Conservation (phyloP, 2,329 filamentous ascomycete genomes). For the Colletotrichum australisinense region DNA sequence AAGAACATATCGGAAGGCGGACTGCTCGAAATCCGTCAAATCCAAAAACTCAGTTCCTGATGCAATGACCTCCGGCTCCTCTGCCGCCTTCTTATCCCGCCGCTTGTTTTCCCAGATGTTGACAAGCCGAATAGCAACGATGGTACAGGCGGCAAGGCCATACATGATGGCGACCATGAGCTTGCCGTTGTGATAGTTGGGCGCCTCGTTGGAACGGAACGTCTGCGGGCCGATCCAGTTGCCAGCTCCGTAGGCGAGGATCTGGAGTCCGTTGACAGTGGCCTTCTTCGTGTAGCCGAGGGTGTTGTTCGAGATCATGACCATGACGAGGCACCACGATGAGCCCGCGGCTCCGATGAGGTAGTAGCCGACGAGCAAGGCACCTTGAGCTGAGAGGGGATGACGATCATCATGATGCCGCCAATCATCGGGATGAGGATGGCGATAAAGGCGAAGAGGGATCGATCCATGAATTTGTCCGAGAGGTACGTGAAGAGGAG, state of each 20-base stretch:
- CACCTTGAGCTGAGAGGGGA: constrained; percentile 39
- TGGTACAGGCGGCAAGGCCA: constrained; percentile 32
- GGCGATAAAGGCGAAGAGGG: constrained; percentile 40
- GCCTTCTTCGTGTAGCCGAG: constrained; percentile 45
- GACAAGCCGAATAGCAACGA: constrained; percentile 36
- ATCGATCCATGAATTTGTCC: constrained; percentile 40
- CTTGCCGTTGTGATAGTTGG: constrained; percentile 41
- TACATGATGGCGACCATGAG: constrained; percentile 41
- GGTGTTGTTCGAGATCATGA: constrained; percentile 43
- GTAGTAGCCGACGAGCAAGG: constrained; percentile 39
- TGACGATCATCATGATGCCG: constrained; percentile 42
- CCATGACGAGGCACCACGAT: constrained; percentile 42
- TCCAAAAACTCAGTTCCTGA: constrained; percentile 40
- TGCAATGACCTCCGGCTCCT: constrained; percentile 21
- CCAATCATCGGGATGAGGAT: constrained; percentile 42
- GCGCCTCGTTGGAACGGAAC: constrained; percentile 39
- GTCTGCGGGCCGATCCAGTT: constrained; percentile 42
- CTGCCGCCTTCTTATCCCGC: constrained; percentile 40
- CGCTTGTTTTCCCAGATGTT: constrained; percentile 41
- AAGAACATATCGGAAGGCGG: constrained; percentile 39
- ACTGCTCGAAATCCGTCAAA: constrained; percentile 41
- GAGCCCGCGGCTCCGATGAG: constrained; percentile 40
- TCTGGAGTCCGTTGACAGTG: constrained; percentile 40
- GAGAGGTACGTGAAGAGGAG: constrained; percentile 42
- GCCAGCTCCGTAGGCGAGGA: constrained; percentile 37